Conservation (phyloP, 192 early-diverging fungal genomes). For the Entomortierella chlamydospora region DNA sequence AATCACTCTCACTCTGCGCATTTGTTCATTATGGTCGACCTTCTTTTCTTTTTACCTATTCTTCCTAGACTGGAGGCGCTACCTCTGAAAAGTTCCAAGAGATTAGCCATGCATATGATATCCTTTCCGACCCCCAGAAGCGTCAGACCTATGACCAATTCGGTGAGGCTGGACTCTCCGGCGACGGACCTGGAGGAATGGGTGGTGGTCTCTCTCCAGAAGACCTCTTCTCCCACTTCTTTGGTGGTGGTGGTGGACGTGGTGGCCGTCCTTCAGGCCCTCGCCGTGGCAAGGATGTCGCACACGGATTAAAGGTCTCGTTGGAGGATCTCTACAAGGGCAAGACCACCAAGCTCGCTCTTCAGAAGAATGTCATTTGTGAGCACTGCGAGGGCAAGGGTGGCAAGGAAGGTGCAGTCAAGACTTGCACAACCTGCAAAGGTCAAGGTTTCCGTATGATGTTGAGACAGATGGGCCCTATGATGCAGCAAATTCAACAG, state of each 20-base stretch:
- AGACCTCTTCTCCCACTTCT: conserved; percentile 97
- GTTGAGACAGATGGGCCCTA: conserved; percentile 96
- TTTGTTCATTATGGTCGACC: background rate
- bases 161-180: conserved; percentile 92
- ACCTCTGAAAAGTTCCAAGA: conserved; percentile 96
- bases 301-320: conserved; percentile 85
- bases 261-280: conserved; percentile 83
- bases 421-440: conserved; percentile 84
- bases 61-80: conserved; percentile 47
- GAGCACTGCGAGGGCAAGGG: conserved; percentile 93
- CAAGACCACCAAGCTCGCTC: conserved; percentile 94
- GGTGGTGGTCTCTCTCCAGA: conserved; percentile 84
- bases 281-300: conserved; percentile 96
- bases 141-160: conserved; percentile 93
- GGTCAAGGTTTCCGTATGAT: conserved; percentile 93
- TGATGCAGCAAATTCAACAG: conserved; percentile 99
- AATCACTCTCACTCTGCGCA: background rate
- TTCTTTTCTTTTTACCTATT: background rate
- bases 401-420: conserved; percentile 93
- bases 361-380: conserved; percentile 96
- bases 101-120: conserved; percentile 97
- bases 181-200: conserved; percentile 71
- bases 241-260: conserved; percentile 87
- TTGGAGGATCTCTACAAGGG: conserved; percentile 91
- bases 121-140: conserved; percentile 92